Evolutionary conservation across 75 land plant genomes (phyloP).

Genomic region (Pseudotsuga menziesii): DNA sequence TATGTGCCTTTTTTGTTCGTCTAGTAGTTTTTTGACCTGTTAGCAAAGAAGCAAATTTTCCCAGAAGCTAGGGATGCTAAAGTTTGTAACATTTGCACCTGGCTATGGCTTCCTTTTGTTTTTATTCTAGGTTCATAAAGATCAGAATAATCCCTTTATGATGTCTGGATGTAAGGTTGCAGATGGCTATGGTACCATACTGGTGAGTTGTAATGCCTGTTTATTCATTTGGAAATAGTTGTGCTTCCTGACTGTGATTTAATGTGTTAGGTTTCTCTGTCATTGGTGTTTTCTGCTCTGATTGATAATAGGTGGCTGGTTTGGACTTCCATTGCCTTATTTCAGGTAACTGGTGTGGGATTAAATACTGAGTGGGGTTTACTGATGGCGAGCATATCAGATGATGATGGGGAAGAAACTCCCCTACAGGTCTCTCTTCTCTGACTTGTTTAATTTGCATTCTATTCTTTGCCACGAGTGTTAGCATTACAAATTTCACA

Average conservation of each 20-base stretch:
- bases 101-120: neutral
- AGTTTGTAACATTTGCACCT: neutral
- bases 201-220: conserved; percentile 42
- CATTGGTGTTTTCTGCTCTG: too few species aligned
- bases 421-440: conserved; percentile 72
- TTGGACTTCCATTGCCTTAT: too few species aligned
- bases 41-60: neutral
- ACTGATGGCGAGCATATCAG: conserved; percentile 76
- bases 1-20: conserved; percentile 20
- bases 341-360: conserved; percentile 83
- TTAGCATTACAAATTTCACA: neutral
- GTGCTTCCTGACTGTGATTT: too few species aligned
- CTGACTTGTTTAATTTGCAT: neutral
- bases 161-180: conserved; percentile 88
- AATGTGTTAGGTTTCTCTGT: too few species aligned
- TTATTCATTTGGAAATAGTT: neutral
- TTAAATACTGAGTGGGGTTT: conserved; percentile 85
- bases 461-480: neutral
- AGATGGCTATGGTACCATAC: conserved; percentile 74
- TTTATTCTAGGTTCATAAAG: conserved; percentile 46
- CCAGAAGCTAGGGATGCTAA: neutral
- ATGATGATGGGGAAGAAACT: conserved; percentile 83
- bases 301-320: too few species aligned
- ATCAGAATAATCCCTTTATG: conserved; percentile 59
- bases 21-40: neutral